These are phyloP conservation scores for Eucalyptus marginata DNA, from an alignment of 345 rosid genomes.

Conservation along the genomic window DNA sequence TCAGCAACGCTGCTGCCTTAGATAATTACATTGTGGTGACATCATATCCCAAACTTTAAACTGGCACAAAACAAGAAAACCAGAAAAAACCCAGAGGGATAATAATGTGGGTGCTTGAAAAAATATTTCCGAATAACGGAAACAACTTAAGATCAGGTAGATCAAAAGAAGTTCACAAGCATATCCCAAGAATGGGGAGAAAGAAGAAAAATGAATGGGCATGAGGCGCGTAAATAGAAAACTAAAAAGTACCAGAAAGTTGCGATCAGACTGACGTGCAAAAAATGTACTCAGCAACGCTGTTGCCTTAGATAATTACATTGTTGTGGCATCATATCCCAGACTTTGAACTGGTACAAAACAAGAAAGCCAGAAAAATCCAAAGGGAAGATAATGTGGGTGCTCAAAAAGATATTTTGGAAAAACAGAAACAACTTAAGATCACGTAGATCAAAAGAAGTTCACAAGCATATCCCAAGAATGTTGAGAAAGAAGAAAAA, in stretches of 20 bases:
- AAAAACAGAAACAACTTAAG: background rate
- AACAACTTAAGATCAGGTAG: background rate
- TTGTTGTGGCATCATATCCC: constrained; percentile 36
- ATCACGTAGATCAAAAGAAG: background rate
- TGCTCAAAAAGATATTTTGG: background rate
- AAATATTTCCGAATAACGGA: background rate
- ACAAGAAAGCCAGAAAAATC: background rate
- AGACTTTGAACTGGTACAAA: background rate
- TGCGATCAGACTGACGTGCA: constrained; percentile 69
- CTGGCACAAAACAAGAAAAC: background rate
- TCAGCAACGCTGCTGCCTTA: constrained; percentile 38
- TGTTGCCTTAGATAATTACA: constrained; percentile 21
- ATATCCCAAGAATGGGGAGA: background rate
- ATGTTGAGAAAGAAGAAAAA: background rate
- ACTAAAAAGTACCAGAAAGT: background rate
- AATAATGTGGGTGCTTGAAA: background rate
- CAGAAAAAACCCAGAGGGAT: background rate
- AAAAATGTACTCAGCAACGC: constrained; percentile 30
- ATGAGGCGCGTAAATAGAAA: background rate
- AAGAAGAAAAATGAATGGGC: background rate
- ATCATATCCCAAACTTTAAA: constrained; percentile 29
- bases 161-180: background rate
- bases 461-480: background rate
- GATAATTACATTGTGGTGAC: constrained; percentile 14
- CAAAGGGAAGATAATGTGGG: background rate